phyloP scores from a whole-genome alignment of 768 basidiomycete genomes.

The Tephrocybe rancida region DNA sequence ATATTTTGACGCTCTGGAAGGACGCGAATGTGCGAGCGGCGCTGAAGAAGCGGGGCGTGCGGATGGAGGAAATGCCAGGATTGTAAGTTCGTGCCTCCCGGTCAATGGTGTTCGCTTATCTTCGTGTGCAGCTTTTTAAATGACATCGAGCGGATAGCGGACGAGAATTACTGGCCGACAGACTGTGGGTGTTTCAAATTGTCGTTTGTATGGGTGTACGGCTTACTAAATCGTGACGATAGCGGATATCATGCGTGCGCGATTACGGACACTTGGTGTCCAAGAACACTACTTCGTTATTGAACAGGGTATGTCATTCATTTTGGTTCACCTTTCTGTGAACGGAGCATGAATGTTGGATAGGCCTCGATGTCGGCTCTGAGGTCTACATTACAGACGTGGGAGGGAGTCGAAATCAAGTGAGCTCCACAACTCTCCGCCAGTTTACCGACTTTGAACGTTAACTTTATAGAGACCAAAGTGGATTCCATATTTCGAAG shows the following conservation, averaged over 20 bases:
- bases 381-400: slow-evolving; percentile 76
- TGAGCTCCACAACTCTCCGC: slow-evolving; percentile 16
- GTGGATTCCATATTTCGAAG: slow-evolving; percentile 82
- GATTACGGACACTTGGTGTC: slow-evolving; percentile 72
- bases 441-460: neutral
- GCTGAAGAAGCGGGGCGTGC: slow-evolving; percentile 48
- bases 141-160: slow-evolving; percentile 62
- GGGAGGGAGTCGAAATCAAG: slow-evolving; percentile 61
- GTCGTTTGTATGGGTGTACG: neutral
- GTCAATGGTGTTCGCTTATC: neutral
- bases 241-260: slow-evolving; percentile 77
- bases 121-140: slow-evolving; percentile 63
- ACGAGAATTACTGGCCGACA: slow-evolving; percentile 57
- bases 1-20: slow-evolving; percentile 65
- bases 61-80: slow-evolving; percentile 64
- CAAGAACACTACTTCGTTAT: slow-evolving; percentile 69
- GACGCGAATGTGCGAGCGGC: slow-evolving; percentile 55
- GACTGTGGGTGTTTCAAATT: slow-evolving; percentile 50
- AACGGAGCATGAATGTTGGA: neutral
- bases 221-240: slow-evolving; percentile 5
- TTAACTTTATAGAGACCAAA: slow-evolving; percentile 47
- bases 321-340: neutral
- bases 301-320: slow-evolving; percentile 46
- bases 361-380: slow-evolving; percentile 40
- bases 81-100: slow-evolving; percentile 53